phyloP scores from a whole-genome alignment of 208 protist genomes.

The Borovskyia barvae region DNA sequence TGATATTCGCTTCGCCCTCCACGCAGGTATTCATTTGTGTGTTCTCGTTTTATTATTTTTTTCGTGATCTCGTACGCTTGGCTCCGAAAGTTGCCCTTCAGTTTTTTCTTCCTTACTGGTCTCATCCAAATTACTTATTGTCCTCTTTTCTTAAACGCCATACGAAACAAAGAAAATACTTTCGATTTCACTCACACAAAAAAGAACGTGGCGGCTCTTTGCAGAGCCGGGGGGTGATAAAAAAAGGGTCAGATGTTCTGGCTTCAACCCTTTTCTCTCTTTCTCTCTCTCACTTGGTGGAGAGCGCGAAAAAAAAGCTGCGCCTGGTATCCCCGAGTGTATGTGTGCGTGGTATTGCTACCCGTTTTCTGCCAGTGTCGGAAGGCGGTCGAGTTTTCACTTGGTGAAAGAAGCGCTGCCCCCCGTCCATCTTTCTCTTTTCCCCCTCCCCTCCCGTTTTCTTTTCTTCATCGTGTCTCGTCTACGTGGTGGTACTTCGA shows the following conservation, averaged over 20 bases:
- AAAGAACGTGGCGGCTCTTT: too few relatives aligned
- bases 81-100: not conserved
- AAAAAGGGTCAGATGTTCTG: not conserved
- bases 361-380: not conserved
- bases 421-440: conserved; percentile 5
- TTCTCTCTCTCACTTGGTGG: not conserved
- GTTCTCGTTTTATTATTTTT: too few relatives aligned
- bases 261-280: not conserved
- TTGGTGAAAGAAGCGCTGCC: not conserved
- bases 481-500: too few relatives aligned
- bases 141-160: not conserved
- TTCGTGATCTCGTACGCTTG: too few relatives aligned
- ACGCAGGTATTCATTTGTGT: too few relatives aligned
- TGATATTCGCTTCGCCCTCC: too few relatives aligned
- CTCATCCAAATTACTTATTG: not conserved
- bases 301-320: not conserved
- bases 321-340: too few relatives aligned
- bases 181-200: not conserved
- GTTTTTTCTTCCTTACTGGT: not conserved
- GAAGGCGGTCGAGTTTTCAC: not conserved
- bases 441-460: not conserved
- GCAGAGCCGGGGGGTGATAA: not conserved
- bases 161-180: not conserved
- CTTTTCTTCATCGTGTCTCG: too few relatives aligned
- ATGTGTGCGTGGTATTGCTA: too few relatives aligned